Evolutionary conservation across 2,329 filamentous ascomycete genomes (phyloP), one percentile per base, ranked within the genome.

Genomic region (Fusarium pseudoanthophilum): DNA sequence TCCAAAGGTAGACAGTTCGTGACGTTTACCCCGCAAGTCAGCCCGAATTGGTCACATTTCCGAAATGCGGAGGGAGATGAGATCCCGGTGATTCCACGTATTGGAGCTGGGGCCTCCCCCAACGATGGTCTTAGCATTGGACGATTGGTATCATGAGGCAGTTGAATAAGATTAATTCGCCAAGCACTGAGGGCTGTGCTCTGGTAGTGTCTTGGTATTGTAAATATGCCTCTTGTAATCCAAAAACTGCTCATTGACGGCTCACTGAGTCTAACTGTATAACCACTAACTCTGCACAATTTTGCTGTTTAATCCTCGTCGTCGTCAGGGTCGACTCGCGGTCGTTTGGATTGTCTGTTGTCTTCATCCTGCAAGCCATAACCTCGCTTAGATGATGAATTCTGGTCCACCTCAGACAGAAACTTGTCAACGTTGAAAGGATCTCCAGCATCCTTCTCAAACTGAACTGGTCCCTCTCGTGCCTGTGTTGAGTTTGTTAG

Each of bases 401-500:
- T 87, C 81, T 91, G 89, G 82, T 85, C 90, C 78, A 87, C 95
- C 81, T 98, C 95, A 40, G 90, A 92, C 80, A 99, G 90, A 85
- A 99, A 97, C 78, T 93, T 93, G 80, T 97, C 95, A 75, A 98
- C 96, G 56, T 97, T 95, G 82, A 98, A 98, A 2, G 95, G 95
- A 83, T 98, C 95, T 36, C 83, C 84, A 2, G 84, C 88, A 60
- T 98, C 95, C 83, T 95, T 97, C 83, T 98, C 95, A 78, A 99
- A 99, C 82, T 97, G 93, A 34, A 99, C 96, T 1, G 96, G 96
- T 10, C 96, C 96, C 78, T 97, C 93, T 63, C 95, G 90, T 69
- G 90, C 90, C 90, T 93, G 76, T 59, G 52, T 57, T 30, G 36
- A 37, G 26, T 58, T 52, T 55, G 72, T 84, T 82, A 85, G 83